Base-by-base conservation (phyloP, 306 rosid species). In the Cucumis cinereus region DNA sequence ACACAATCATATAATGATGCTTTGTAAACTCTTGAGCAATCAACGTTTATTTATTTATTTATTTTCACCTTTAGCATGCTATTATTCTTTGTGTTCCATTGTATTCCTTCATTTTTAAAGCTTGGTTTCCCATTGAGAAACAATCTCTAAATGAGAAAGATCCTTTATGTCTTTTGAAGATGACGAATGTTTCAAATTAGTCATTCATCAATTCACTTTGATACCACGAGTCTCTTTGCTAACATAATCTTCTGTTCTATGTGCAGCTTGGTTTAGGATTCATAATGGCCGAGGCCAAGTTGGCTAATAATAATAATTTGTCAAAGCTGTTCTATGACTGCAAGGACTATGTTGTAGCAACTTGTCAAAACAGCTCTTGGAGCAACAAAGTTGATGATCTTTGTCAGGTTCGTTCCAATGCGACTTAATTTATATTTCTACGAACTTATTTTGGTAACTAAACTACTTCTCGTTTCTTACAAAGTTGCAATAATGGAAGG, bases 241-340 rank as follows among this genome's bases (percentile, higher is more conserved):
- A 82, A 91, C 79, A 26, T 55, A 74, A 63, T 61, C 49, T 75
- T 82, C 72, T 79, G 63, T 82, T 79, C 77, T 77, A 79, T 84
- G 49, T 84, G 53, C 86, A 95, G 99, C 90, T 95, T 84, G 98
- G 99, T 77, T 79, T 89, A 79, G 99, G 99, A 67, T 83, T 92
- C 78, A 83, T 83, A 56, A 83, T 88, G 52, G 98, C 97, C 5
- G 99, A 95, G 85, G 75, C 88, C 40, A 57, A 72, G 76, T 84
- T 92, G 76, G 85, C 87, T 40, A 70, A 77, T n/a, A 86, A 79
- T 73, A 78, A 79, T 23, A 90, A 90, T 77, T 88, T 95, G 85
- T 90, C 88, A 61, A 95, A 89, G 88, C 76, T 89, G 67, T 95
- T 95, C 85, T 79, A 47, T 78, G 98, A 95, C 79, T 95, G 99